These are phyloP conservation scores for Heliamphora pulchella DNA, from an alignment of 179 eudicot species.

Conservation along the genomic window DNA sequence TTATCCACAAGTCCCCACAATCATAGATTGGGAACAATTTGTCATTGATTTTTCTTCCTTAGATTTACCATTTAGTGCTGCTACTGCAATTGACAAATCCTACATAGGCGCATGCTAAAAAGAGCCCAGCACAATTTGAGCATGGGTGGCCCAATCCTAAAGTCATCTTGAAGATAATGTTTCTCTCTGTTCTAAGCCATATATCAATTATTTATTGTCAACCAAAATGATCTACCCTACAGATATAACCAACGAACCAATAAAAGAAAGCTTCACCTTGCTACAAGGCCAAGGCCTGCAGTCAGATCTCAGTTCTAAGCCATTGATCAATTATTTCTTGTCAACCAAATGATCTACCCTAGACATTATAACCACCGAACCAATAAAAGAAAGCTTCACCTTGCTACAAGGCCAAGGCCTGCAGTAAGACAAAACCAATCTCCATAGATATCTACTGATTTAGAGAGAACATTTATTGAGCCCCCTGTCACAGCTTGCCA, in stretches of 20 bases:
- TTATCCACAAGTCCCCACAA: neutral
- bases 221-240: too few relatives aligned
- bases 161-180: neutral
- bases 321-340: neutral
- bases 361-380: neutral
- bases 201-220: neutral
- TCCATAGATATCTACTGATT: too few relatives aligned
- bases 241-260: neutral
- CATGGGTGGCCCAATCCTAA: neutral
- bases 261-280: too few relatives aligned
- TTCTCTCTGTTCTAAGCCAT: constrained; percentile 1
- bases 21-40: neutral
- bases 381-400: too few relatives aligned
- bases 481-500: too few relatives aligned
- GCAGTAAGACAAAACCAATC: too few relatives aligned
- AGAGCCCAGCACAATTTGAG: neutral
- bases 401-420: too few relatives aligned
- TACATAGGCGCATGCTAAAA: neutral
- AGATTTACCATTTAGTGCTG: neutral
- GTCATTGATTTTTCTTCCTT: neutral
- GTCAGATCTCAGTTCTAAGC: neutral
- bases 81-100: neutral
- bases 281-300: too few relatives aligned
- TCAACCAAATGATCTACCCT: neutral
- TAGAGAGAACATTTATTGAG: too few relatives aligned